Conservation (phyloP, 352 stramenopile genomes). For the Plasmopara halstedii region DNA sequence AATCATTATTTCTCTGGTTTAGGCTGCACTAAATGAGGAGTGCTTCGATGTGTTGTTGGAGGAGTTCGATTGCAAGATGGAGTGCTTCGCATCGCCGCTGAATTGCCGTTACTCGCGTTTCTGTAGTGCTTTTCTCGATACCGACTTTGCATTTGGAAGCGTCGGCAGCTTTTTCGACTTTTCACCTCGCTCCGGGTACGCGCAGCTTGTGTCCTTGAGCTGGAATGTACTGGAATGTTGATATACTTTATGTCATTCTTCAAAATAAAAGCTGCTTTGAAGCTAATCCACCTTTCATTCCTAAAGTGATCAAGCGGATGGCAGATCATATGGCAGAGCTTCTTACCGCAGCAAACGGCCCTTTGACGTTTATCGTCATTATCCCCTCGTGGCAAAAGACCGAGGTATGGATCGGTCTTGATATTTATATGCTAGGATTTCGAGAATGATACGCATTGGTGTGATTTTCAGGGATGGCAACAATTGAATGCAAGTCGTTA, state of each 20-base stretch:
- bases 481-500: slow-evolving; percentile 66
- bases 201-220: background rate
- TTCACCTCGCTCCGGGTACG: slow-evolving; percentile 63
- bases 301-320: slow-evolving; percentile 88
- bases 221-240: background rate
- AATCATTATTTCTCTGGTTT: slow-evolving; percentile 1
- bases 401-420: slow-evolving; percentile 21
- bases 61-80: slow-evolving; percentile 89
- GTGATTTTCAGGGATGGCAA: slow-evolving; percentile 53
- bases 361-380: slow-evolving; percentile 89
- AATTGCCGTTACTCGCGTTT: slow-evolving; percentile 90
- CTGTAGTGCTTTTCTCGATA: slow-evolving; percentile 87
- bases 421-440: background rate
- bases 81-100: slow-evolving; percentile 92
- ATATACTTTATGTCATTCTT: background rate
- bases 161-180: slow-evolving; percentile 93
- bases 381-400: slow-evolving; percentile 87
- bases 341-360: slow-evolving; percentile 46
- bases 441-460: slow-evolving; percentile 1
- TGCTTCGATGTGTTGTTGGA: slow-evolving; percentile 88
- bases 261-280: slow-evolving; percentile 67
- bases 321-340: slow-evolving; percentile 80
- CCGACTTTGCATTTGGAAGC: slow-evolving; percentile 84
- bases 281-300: slow-evolving; percentile 94
- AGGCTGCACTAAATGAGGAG: slow-evolving; percentile 82